phyloP scores from a whole-genome alignment of 1,139 yeast genomes.

The Yamadazyma pseudoaaseri region DNA sequence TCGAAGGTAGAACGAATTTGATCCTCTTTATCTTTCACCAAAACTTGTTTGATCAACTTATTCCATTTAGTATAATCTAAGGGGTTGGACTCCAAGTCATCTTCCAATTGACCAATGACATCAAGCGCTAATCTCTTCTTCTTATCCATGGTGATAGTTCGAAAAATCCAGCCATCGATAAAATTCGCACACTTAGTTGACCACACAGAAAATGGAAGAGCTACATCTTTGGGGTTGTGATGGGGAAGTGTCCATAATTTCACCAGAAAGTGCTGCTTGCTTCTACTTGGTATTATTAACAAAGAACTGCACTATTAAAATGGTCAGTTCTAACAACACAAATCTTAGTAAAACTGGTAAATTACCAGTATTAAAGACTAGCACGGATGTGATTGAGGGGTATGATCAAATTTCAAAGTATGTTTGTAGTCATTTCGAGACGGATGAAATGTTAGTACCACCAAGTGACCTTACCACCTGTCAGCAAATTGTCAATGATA shows the following conservation, averaged over 20 bases:
- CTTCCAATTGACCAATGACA: conserved; percentile 58
- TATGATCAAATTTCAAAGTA: conserved; percentile 43
- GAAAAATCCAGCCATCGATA: neutral
- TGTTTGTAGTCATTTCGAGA: conserved; percentile 20
- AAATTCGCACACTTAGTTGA: neutral
- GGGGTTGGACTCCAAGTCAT: conserved; percentile 55
- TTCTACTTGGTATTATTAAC: conserved; percentile 29
- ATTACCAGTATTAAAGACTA: conserved; percentile 54
- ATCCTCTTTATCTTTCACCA: conserved; percentile 60
- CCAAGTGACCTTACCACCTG: neutral
- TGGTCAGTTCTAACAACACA: conserved; percentile 60
- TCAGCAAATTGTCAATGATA: conserved; percentile 21
- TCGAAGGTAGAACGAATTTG: conserved; percentile 62
- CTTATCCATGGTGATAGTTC: conserved; percentile 11
- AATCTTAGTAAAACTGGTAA: conserved; percentile 50
- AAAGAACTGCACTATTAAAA: conserved; percentile 14
- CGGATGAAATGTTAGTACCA: conserved; percentile 1
- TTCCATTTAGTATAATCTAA: conserved; percentile 59
- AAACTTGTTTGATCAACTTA: conserved; percentile 52
- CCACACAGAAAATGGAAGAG: conserved; percentile 21
- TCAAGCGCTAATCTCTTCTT: conserved; percentile 42
- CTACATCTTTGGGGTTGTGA: conserved; percentile 61
- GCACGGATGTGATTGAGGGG: conserved; percentile 38
- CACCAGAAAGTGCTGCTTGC: conserved; percentile 40
- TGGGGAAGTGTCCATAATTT: conserved; percentile 30